These are phyloP conservation scores for Jatropha curcas DNA, from an alignment of 345 rosid species.

Conservation along the genomic window DNA sequence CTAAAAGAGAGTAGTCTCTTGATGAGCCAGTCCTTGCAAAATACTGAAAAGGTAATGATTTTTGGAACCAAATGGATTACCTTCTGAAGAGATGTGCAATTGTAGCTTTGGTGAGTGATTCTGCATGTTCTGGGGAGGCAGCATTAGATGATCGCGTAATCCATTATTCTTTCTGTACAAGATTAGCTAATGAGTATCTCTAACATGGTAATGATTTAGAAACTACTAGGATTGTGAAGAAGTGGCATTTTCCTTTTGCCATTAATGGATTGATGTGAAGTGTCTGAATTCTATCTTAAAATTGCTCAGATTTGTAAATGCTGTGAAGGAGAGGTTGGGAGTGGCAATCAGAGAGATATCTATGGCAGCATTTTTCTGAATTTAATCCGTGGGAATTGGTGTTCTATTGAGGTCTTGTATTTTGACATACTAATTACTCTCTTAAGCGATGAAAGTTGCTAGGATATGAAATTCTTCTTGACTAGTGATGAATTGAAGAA, in stretches of 20 bases:
- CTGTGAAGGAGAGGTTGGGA: no score
- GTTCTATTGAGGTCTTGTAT: no score
- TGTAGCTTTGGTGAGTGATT: neutral
- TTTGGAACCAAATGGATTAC: neutral
- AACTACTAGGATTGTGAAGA: neutral
- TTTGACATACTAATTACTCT: no score
- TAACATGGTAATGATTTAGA: neutral
- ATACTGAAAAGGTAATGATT: constrained; percentile 67
- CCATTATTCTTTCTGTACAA: neutral
- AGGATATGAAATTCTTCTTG: no score
- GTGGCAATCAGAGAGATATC: no score
- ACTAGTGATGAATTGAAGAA: no score
- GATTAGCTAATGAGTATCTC: constrained; percentile 15
- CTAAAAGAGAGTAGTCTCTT: constrained; percentile 84
- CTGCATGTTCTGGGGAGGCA: neutral
- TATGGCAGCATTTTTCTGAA: no score
- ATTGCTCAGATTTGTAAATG: neutral
- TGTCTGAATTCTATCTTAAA: neutral
- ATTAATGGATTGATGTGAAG: neutral
- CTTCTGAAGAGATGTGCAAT: neutral
- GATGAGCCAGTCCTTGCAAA: constrained; percentile 75
- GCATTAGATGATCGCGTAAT: neutral
- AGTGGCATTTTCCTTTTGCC: neutral
- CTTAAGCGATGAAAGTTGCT: no score
- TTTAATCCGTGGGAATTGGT: no score